Percentiles rank a stretch among this genome's conserved stretches.
phyloP scores from a whole-genome alignment of 129 eudicot species.

The Ambrosia artemisiifolia region DNA sequence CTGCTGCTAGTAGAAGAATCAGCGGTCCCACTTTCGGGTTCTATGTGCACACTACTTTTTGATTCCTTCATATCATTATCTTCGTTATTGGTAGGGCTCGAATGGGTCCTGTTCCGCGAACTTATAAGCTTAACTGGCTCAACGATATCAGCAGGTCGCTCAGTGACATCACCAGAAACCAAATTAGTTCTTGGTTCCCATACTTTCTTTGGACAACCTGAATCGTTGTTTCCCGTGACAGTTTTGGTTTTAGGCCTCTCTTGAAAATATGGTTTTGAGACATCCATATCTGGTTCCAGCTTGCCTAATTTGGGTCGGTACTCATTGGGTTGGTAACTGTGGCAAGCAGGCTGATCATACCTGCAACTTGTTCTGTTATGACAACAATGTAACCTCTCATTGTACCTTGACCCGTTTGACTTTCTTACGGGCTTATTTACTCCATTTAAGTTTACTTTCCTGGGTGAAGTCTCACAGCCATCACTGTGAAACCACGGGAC shows the following conservation, averaged over 20 bases:
- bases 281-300: conserved; percentile 45
- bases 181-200: conserved; percentile 78
- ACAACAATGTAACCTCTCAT: conserved; percentile 42
- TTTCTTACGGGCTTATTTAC: conserved; percentile 55
- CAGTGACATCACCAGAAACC: conserved; percentile 53
- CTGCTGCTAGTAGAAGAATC: conserved; percentile 39
- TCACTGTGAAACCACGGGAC: too few relatives aligned
- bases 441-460: too few relatives aligned
- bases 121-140: conserved; percentile 25
- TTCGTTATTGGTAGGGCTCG: conserved; percentile 7
- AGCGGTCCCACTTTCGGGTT: conserved; percentile 36
- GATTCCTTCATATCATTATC: conserved; percentile 33
- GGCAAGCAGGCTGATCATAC: conserved; percentile 45
- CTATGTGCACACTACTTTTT: conserved; percentile 14
- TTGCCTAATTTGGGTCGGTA: conserved; percentile 56
- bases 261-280: conserved; percentile 46
- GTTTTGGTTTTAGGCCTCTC: conserved; percentile 53
- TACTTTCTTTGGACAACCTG: conserved; percentile 55
- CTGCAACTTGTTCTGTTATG: conserved; percentile 42
- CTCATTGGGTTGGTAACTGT: conserved; percentile 62
- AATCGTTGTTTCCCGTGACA: conserved; percentile 32
- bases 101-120: conserved; percentile 10
- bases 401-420: conserved; percentile 50
- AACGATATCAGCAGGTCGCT: conserved; percentile 35
- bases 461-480: too few relatives aligned